phyloP scores from a whole-genome alignment of 2,329 filamentous ascomycete species.

The Raffaelea deltoideospora region DNA sequence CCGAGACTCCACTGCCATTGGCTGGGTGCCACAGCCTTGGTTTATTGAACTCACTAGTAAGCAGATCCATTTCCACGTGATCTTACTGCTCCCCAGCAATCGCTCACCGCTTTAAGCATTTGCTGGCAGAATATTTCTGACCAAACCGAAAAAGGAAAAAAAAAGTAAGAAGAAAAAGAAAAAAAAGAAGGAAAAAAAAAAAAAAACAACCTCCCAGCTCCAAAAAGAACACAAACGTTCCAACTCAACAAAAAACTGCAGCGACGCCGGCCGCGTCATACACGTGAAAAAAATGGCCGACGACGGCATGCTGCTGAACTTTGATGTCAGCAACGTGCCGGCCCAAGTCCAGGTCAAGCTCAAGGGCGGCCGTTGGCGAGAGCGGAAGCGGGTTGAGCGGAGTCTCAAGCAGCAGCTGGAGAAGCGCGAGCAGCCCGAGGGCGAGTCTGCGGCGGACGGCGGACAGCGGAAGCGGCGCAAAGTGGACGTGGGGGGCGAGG shows the following conservation, averaged over 20 bases:
- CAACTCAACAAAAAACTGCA: not conserved
- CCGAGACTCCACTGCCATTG: too few relatives aligned
- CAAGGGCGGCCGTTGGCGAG: slow-evolving; percentile 87
- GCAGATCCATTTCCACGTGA: too few relatives aligned
- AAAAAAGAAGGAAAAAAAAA: not conserved
- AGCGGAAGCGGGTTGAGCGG: slow-evolving; percentile 69
- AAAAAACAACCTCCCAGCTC: not conserved
- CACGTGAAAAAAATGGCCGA: slow-evolving; percentile 53
- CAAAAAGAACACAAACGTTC: not conserved
- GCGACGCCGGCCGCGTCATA: not conserved
- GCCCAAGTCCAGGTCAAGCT: slow-evolving; percentile 49
- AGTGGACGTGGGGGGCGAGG: slow-evolving; percentile 15
- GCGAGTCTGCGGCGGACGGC: not conserved
- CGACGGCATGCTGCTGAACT: slow-evolving; percentile 90
- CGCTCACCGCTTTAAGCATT: too few relatives aligned
- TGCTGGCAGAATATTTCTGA: too few relatives aligned
- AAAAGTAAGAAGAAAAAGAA: not conserved
- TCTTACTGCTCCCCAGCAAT: too few relatives aligned
- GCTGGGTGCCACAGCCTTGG: too few relatives aligned
- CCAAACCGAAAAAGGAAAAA: not conserved
- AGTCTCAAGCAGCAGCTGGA: slow-evolving; percentile 19
- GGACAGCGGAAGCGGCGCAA: slow-evolving; percentile 8
- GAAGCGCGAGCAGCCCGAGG: not conserved
- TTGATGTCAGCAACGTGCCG: slow-evolving; percentile 57
- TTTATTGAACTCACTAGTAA: too few relatives aligned